Evolutionary conservation across 345 rosid genomes (phyloP), one percentile per base, ranked within the genome.

Genomic region (Brassica cretica): DNA sequence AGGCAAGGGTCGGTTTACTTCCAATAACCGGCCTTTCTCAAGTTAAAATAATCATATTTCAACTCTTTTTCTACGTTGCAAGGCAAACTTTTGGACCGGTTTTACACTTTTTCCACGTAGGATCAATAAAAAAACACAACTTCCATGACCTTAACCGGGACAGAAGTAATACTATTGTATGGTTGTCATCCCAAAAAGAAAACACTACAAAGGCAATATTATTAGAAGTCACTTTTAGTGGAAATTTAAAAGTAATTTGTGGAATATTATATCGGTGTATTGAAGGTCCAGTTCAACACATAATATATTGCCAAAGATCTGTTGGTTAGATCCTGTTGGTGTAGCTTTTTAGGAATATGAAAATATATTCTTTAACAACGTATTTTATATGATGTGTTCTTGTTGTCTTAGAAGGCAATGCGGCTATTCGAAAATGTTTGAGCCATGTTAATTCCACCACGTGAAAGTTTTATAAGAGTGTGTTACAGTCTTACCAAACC

Each of bases 1-100:
- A 74, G 79, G 71, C 82, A 70, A 80, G 39, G 76, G 82, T 80
- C 82, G 76, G 82, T 80, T 80, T 74, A 74, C 37, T 69, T 69
- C 75, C 68, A 64, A 55, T 39, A 74, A 74, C 82, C 82, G 79
- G 68, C 75, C 74, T 79, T 73, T 79, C 70, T 79, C 53, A 68
- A 33, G 1, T 41, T 66, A 41, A 5, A 58, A 44, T 78, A 77
- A 64, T 66, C 7, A 10, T 19, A 37, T 5, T 10, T 49, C 33
- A 46, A 62, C 74, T 35, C 37, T 73, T 78, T 58, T 71, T 65
- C 63, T 66, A 12, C 62, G 8, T 29, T n/a, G 33, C 55, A 41
- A n/a, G 63, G 73, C 71, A 64, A 70, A 4, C 0, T 14, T 65
- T 14, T 64, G 27, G 61, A 65, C 77, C 39, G 68, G 44, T 59